phyloP scores from a whole-genome alignment of 1,139 yeast species.

The Sugiyamaella castrensis region DNA sequence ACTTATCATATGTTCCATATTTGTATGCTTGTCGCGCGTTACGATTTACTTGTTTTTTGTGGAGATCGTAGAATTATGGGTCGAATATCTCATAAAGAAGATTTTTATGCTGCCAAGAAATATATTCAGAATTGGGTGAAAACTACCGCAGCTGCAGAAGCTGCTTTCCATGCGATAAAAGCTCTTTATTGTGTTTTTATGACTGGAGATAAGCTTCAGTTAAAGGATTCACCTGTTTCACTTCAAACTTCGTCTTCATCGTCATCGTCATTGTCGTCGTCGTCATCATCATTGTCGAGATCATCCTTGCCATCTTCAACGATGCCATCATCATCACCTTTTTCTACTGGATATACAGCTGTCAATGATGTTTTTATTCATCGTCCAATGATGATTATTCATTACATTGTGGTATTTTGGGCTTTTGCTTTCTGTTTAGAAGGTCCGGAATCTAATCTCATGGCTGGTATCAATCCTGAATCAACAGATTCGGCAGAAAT shows the following conservation, averaged over 20 bases:
- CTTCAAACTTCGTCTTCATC: background rate
- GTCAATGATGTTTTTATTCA: constrained; percentile 51
- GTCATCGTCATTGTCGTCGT: no score
- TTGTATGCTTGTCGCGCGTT: constrained; percentile 3
- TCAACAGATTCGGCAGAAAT: constrained; percentile 1
- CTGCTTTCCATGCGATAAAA: constrained; percentile 25
- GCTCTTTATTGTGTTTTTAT: constrained; percentile 14
- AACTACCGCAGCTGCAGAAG: constrained; percentile 33
- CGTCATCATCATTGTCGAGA: no score
- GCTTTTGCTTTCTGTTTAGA: constrained; percentile 49
- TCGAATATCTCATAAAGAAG: constrained; percentile 58
- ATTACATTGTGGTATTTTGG: constrained; percentile 54
- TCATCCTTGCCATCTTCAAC: no score
- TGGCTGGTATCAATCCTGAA: constrained; percentile 12
- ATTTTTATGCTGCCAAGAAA: constrained; percentile 47
- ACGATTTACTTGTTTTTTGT: constrained; percentile 7
- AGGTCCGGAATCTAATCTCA: constrained; percentile 52
- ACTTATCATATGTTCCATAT: constrained; percentile 9
- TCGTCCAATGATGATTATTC: constrained; percentile 52
- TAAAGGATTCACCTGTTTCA: constrained; percentile 31
- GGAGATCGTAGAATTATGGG: constrained; percentile 68
- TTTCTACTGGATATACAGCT: constrained; percentile 35
- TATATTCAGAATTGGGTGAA: constrained; percentile 22
- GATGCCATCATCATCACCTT: no score
- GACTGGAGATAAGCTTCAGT: constrained; percentile 1